Evolutionary conservation across 257 asterid genomes (phyloP).

Genomic region (Penstemon newberryi): DNA sequence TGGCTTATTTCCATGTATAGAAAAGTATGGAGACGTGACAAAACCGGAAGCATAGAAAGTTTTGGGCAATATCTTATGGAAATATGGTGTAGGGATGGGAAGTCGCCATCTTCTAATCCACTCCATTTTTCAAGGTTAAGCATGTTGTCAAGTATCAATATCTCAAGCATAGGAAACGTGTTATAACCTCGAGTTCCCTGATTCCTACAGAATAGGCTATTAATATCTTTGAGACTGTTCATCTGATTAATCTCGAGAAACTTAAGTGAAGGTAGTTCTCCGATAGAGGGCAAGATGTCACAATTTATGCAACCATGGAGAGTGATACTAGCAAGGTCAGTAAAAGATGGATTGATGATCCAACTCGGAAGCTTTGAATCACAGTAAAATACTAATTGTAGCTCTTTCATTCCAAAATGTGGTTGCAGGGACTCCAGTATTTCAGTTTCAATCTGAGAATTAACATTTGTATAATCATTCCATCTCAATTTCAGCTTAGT

Average conservation of each 20-base stretch:
- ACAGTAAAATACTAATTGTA: constrained; percentile 31
- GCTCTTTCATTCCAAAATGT: constrained; percentile 40
- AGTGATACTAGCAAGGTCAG: constrained; percentile 35
- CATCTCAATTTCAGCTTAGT: constrained; percentile 43
- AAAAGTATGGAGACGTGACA: constrained; percentile 34
- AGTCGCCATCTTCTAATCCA: constrained; percentile 41
- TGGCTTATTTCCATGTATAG: constrained; percentile 34
- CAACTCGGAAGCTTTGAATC: constrained; percentile 47
- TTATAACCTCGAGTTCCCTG: background rate
- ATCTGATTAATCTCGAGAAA: constrained; percentile 32
- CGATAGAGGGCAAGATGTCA: constrained; percentile 40
- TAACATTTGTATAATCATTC: constrained; percentile 20
- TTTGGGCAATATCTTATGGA: constrained; percentile 41
- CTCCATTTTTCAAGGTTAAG: constrained; percentile 41
- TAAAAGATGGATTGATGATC: constrained; percentile 46
- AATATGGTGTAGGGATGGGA: constrained; percentile 36
- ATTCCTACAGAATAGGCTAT: constrained; percentile 30
- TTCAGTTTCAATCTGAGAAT: constrained; percentile 14
- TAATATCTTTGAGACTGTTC: constrained; percentile 33
- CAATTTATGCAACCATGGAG: constrained; percentile 46
- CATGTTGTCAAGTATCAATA: constrained; percentile 41
- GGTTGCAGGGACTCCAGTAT: constrained; percentile 48
- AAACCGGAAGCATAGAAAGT: constrained; percentile 33
- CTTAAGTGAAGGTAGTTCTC: constrained; percentile 44
- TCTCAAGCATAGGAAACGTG: constrained; percentile 42